Base-by-base conservation (phyloP, 1,284 basidiomycete genomes). In the Stereum hirsutum region DNA sequence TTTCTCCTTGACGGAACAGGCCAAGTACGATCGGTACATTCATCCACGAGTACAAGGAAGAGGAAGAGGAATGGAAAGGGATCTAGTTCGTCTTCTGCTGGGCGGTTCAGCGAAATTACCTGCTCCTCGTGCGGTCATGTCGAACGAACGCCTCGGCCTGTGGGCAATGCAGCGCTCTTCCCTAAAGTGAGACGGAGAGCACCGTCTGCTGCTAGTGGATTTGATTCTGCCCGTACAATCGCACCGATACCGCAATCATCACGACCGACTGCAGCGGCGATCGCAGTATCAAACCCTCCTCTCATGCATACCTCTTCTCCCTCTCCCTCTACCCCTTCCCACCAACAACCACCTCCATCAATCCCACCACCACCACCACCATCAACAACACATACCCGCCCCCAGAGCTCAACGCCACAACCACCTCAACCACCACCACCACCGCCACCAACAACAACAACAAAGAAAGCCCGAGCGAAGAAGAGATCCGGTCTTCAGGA, bases 401-500 rank as follows among this genome's bases (percentile, higher is more conserved):
- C 12, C 14, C 37, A 15, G 27, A 17, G 41, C 23, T 20, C 38
- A 31, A 19, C 43, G 14, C 31, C 43, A 5, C 17, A 26, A 15
- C 17, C 35, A 2, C n/a, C 33, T 23, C 6, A n/a, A n/a, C 24
- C 41, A 20, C 39, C 31, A n/a, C 6, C 47, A 10, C 44, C 34
- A 5, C 40, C 25, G 14, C 26, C 23, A 28, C 24, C 35, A 21
- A 36, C 42, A 27, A 6, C 46, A n/a, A 52, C 43, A 24, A 10
- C 46, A n/a, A 52, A 39, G n/a, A 62, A 58, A 45, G 39, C 57
- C 6, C 62, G 67, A 20, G 51, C 60, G 14, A 67, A 74, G 45
- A 73, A 72, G 54, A 70, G 68, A 47, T 52, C 63, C 0, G 69
- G 69, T 6, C 55, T 87, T 36, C 80, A 77, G 55, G 69, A 74